Evolutionary conservation across 768 basidiomycete genomes (phyloP), one percentile per base, ranked within the genome.

Genomic region (Suillus decipiens): DNA sequence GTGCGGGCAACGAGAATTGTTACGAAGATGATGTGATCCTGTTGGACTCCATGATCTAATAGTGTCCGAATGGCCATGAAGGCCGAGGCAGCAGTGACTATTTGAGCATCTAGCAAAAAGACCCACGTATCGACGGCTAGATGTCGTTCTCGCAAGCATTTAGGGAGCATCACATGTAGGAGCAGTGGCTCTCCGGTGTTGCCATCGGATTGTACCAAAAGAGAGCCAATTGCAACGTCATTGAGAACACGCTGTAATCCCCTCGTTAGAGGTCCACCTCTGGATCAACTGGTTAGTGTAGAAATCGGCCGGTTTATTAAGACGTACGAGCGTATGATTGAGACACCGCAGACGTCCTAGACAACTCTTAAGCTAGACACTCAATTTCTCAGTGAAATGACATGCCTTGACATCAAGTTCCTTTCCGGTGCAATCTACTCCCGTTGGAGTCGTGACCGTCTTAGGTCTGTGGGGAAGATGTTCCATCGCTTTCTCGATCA

Each of bases 51-150:
- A 68, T 99, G 96, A 72, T 99, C 96, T 19, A 99, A 82, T 11
- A 98, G 79, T 12, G 96, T 85, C 34, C 96, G 90, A 64, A 99
- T 92, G 0, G 95, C 90, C 96, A 99, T 98, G 74, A 98, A 92
- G 22, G 89, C 89, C 4, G 93, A 87, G 0, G 96, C 95, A 5
- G 89, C 96, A 0, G 96, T 98, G 7, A 93, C 95, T 73, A 99
- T 94, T 89, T 96, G 95, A 19, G 92, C 90, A 71, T 98, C 96
- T 47, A 98, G 81, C 12, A 99, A 75, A 73, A 97, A 90, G 1
- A 97, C 96, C 79, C 87, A 92, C 0, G 90, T 79, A 36, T 91
- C 78, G 64, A 80, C 75, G 3, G 95, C 94, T 42, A 80, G 77
- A 58, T 86, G 79, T 47, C 89, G 79, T 12, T 84, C 76, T 43